Evolutionary conservation across 257 asterid genomes (phyloP).

Genomic region (Solanum corneliomulleri): DNA sequence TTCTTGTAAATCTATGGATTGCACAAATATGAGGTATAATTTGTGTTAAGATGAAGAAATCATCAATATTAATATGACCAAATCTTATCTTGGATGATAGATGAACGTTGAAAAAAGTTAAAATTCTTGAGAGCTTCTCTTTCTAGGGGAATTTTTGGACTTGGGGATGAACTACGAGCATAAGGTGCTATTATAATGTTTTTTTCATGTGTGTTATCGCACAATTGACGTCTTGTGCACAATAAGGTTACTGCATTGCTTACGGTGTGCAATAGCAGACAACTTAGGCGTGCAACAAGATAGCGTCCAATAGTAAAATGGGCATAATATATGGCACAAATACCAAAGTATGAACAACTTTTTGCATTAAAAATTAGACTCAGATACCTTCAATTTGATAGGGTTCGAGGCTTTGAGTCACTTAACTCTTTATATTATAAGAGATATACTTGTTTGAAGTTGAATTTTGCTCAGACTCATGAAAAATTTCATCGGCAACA

Average conservation of each 20-base stretch:
- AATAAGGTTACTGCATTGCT: neutral
- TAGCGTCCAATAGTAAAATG: neutral
- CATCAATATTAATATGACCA: neutral
- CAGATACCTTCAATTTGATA: neutral
- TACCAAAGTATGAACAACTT: neutral
- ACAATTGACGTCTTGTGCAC: neutral
- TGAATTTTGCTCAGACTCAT: neutral
- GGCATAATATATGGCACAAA: neutral
- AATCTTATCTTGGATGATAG: neutral
- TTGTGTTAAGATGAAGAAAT: neutral
- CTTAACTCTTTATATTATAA: no score
- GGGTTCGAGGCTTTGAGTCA: neutral
- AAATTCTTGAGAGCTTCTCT: neutral
- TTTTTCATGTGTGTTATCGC: neutral
- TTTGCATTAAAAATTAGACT: neutral
- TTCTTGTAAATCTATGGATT: neutral
- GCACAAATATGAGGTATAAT: neutral
- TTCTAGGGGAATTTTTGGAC: neutral
- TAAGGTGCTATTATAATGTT: neutral
- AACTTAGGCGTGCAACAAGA: neutral
- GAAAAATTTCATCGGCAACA: neutral
- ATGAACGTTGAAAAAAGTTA: neutral
- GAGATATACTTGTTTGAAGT: neutral
- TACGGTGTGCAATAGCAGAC: neutral
- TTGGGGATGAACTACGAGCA: neutral